A percentile compares a stretch with the other conserved stretches of the same genome.
These are phyloP conservation scores for Crithidia thermophila DNA, from an alignment of 208 protist species.

Conservation along the genomic window DNA sequence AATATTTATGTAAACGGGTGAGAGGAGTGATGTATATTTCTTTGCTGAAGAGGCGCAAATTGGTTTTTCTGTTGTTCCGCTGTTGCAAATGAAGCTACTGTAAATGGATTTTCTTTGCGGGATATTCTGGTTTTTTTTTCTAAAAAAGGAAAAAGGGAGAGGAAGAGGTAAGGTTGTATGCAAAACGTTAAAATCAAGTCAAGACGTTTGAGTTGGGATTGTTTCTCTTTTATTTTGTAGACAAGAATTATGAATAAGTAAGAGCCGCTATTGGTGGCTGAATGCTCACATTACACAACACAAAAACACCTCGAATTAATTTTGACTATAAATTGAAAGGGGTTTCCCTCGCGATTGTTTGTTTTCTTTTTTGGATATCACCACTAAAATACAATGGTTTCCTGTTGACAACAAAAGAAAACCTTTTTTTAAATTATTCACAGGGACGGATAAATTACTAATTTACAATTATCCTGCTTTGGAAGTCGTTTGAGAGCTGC, in stretches of 20 bases:
- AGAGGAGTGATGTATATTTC: no score
- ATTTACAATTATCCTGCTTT: no score
- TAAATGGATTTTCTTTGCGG: not conserved
- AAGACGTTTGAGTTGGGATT: not conserved
- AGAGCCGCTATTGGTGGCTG: not conserved
- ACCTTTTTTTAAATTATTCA: no score
- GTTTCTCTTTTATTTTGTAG: not conserved
- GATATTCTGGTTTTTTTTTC: not conserved
- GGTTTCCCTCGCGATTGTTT: no score
- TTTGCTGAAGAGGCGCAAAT: no score
- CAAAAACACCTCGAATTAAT: not conserved
- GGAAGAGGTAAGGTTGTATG: not conserved
- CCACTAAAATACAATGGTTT: no score
- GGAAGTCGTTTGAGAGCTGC: no score
- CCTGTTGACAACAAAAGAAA: no score
- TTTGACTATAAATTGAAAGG: no score
- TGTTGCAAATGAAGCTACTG: not conserved
- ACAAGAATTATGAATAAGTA: constrained; percentile 10
- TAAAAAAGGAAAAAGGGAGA: not conserved
- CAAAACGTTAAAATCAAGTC: not conserved
- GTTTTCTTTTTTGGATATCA: no score
- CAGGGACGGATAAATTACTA: no score
- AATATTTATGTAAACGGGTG: constrained; percentile 3
- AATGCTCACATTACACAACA: not conserved
- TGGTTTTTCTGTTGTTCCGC: no score